A percentile compares a stretch with the other conserved stretches of the same genome.
Conservation (phyloP, 164 flowering plant genomes). For the Amborella trichopoda region DNA sequence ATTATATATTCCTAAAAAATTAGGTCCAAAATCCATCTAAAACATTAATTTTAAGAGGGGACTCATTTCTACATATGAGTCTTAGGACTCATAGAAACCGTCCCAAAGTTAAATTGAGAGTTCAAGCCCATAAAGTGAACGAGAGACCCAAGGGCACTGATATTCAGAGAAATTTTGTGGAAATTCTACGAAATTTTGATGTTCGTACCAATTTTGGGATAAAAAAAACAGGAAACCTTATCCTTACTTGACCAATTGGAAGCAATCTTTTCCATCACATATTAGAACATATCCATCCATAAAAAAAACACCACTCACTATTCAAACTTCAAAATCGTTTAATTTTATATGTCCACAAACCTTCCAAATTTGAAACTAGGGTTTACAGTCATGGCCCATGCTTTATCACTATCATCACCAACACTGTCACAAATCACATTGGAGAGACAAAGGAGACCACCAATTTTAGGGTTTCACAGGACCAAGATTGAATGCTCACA, state of each 20-base stretch:
- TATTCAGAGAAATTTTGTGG: too few species aligned
- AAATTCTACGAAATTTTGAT: too few species aligned
- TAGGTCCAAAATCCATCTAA: too few species aligned
- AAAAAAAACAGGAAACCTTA: too few species aligned
- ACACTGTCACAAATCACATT: slow-evolving; percentile 1
- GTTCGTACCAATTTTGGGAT: too few species aligned
- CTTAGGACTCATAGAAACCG: too few species aligned
- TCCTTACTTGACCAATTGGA: slow-evolving; percentile 17
- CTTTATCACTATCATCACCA: slow-evolving; percentile 11
- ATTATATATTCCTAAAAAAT: too few species aligned
- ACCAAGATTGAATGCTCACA: not conserved
- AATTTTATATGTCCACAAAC: not conserved
- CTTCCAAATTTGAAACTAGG: not conserved
- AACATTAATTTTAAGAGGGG: too few species aligned
- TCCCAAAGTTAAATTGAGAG: too few species aligned
- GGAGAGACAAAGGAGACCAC: slow-evolving; percentile 2
- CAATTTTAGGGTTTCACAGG: slow-evolving; percentile 4
- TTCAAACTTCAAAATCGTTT: not conserved
- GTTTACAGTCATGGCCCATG: slow-evolving; percentile 13
- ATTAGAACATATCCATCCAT: slow-evolving; percentile 4
- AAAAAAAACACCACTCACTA: not conserved
- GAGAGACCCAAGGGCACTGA: too few species aligned
- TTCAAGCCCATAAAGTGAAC: too few species aligned
- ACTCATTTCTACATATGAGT: too few species aligned
- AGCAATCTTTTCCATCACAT: not conserved